A percentile compares a stretch with the other conserved stretches of the same genome.
Evolutionary conservation across 2,329 filamentous ascomycete species (phyloP).

Genomic region (Apiospora arundinis): DNA sequence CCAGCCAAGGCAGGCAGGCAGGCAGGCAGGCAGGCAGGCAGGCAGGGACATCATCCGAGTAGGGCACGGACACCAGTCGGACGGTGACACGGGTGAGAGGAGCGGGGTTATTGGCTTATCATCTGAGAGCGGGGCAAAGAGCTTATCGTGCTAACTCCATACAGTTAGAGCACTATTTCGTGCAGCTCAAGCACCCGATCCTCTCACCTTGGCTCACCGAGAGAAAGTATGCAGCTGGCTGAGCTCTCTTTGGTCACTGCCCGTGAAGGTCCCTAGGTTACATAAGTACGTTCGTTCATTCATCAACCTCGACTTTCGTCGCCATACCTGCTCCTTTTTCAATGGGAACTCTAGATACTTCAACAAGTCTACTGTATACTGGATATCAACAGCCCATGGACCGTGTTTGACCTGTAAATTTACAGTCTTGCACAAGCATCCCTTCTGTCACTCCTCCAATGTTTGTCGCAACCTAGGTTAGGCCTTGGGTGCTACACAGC

Average conservation of each 20-base stretch:
- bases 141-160: background rate
- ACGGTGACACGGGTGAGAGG: background rate
- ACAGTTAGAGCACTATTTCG: background rate
- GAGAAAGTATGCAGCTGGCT: background rate
- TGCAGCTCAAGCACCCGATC: background rate
- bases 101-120: conserved; percentile 18
- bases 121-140: background rate
- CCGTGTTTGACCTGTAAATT: no score
- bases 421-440: background rate
- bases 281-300: no score
- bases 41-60: background rate
- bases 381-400: background rate
- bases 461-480: background rate
- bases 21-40: background rate
- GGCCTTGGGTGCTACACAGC: background rate
- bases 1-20: background rate
- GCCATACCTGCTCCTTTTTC: background rate
- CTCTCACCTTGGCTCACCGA: conserved; percentile 9
- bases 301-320: background rate
- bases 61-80: conserved; percentile 8
- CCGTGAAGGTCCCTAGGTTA: no score
- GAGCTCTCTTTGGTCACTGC: background rate
- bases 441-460: background rate
- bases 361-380: no score
- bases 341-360: background rate